A percentile compares a stretch with the other conserved stretches of the same genome.
Conservation (phyloP, 176 grass and related monocot genomes). For the Neostapfia colusana region DNA sequence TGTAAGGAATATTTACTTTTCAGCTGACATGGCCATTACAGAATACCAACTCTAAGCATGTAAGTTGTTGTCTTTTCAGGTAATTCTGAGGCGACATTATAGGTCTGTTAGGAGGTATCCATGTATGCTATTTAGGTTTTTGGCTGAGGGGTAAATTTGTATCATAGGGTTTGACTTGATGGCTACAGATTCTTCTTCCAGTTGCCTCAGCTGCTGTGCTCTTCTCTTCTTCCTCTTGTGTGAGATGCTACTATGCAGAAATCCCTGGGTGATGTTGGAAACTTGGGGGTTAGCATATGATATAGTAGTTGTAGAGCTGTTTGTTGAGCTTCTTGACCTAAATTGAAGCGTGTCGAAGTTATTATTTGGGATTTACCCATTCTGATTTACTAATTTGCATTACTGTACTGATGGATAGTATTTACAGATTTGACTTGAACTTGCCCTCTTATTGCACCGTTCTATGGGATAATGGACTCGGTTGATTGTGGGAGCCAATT, state of each 20-base stretch:
- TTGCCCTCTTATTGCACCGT: slow-evolving; percentile 8
- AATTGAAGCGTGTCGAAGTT: slow-evolving; percentile 21
- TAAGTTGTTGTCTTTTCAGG: slow-evolving; percentile 38
- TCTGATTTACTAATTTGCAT: slow-evolving; percentile 29
- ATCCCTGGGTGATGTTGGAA: slow-evolving; percentile 42
- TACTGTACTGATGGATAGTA: slow-evolving; percentile 2
- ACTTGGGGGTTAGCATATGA: slow-evolving; percentile 41
- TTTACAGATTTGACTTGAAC: not conserved
- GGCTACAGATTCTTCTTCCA: slow-evolving; percentile 51
- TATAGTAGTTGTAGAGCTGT: slow-evolving; percentile 56
- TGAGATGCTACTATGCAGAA: slow-evolving; percentile 36
- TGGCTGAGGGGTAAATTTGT: slow-evolving; percentile 48
- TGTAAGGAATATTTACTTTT: slow-evolving; percentile 45
- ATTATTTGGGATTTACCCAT: slow-evolving; percentile 36
- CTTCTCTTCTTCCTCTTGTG: slow-evolving; percentile 17
- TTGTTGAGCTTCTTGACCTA: slow-evolving; percentile 29
- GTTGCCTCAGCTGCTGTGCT: slow-evolving; percentile 16
- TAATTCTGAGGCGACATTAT: slow-evolving; percentile 47
- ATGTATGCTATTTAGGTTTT: slow-evolving; percentile 52
- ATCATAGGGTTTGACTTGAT: slow-evolving; percentile 56
- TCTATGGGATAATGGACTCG: not conserved
- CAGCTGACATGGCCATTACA: slow-evolving; percentile 6
- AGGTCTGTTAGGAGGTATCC: slow-evolving; percentile 35
- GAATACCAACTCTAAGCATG: slow-evolving; percentile 1
- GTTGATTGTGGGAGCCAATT: not conserved